A percentile compares a stretch with the other conserved stretches of the same genome.
Conservation (phyloP, 495 filamentous ascomycete genomes). For the Trichoderma orchidacearum region DNA sequence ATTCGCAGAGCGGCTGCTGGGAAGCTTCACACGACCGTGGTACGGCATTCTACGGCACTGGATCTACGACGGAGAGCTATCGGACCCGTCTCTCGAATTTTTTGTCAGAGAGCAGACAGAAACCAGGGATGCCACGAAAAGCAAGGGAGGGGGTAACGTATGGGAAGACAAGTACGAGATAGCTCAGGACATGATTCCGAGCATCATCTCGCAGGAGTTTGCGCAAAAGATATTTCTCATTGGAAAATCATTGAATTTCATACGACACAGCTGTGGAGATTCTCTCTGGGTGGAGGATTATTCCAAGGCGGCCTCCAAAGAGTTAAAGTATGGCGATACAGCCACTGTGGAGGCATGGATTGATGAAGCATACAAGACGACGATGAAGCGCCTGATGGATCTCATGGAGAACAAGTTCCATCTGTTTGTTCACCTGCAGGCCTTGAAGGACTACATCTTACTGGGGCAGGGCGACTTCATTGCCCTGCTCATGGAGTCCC, state of each 20-base stretch:
- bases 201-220: conserved; percentile 83
- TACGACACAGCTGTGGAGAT: conserved; percentile 86
- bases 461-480: conserved; percentile 97
- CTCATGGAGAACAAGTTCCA: conserved; percentile 92
- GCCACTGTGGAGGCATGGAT: conserved; percentile 83
- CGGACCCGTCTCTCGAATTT: conserved; percentile 91
- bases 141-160: conserved; percentile 70
- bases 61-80: conserved; percentile 97
- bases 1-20: conserved; percentile 85
- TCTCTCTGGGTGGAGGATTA: conserved; percentile 92
- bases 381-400: conserved; percentile 88
- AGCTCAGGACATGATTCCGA: conserved; percentile 73
- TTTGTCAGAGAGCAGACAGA: conserved; percentile 69
- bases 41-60: conserved; percentile 93
- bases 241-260: conserved; percentile 96
- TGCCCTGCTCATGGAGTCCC: conserved; percentile 89
- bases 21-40: conserved; percentile 88
- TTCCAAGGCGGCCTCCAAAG: conserved; percentile 86
- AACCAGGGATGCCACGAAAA: conserved; percentile 26
- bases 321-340: conserved; percentile 88
- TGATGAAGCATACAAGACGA: conserved; percentile 92
- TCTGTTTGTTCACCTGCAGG: conserved; percentile 80
- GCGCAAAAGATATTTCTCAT: conserved; percentile 93
- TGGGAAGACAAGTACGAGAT: conserved; percentile 98
- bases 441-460: conserved; percentile 88